Evolutionary conservation across 2,329 filamentous ascomycete species (phyloP), one percentile per base, ranked within the genome.

Genomic region (Claviceps africana): DNA sequence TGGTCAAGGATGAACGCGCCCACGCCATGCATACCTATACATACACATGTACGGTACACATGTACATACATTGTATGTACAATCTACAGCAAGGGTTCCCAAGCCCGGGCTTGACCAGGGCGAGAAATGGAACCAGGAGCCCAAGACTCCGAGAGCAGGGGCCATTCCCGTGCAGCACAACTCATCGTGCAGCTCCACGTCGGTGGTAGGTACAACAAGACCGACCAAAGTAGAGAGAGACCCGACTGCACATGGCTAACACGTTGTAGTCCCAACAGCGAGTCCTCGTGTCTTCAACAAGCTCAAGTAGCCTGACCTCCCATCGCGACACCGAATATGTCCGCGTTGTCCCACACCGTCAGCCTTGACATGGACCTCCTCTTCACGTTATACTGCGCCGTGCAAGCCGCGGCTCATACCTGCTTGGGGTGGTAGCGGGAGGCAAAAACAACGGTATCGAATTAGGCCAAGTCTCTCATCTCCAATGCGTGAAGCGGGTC

Each of bases 351-450:
- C 25, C 25, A 30, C 17, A 46, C 17, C 3, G 19, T 30, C 25
- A 46, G 43, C 25, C 3, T 46, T 17, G 28, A 31, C 44, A 46
- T n/a, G 11, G 10, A 17, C 10, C 44, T 15, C 31, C 45, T 47
- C 19, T 30, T 37, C 45, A 47, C 13, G 5, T 17, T n/a, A 17
- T 17, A 17, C 9, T n/a, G n/a, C 15, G 25, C 19, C 2, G 21
- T 31, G 35, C 17, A 42, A 40, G 22, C 21, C 3, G 46, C 31
- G 31, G 31, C 47, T 44, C 17, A 30, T 50, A 50, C 28, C 5
- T 44, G 30, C 39, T 47, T 28, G 31, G 56, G 53, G 51, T 49
- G 49, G 54, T 53, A 52, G 55, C 55, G 49, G 15, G 8, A 37
- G 35, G 4, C 4, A n/a, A 37, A n/a, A 37, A 6, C 31, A n/a